These are phyloP conservation scores for Haplosporangium sp. DNA, from an alignment of 371 early-diverging fungal genomes.

Conservation along the genomic window DNA sequence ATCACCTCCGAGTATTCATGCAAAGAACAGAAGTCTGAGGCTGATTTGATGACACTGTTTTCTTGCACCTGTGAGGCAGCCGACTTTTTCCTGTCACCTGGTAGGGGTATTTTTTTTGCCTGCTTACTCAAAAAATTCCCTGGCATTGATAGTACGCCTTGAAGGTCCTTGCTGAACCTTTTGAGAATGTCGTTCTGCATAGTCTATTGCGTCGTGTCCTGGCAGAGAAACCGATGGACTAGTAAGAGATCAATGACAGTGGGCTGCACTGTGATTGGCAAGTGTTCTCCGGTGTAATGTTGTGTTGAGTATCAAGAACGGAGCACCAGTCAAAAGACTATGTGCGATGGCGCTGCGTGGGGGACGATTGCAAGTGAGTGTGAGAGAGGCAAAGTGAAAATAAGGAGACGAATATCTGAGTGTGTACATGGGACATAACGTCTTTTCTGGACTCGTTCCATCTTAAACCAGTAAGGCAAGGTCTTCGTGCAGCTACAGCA, in stretches of 20 bases:
- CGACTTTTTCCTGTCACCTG: conserved; percentile 15
- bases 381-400: neutral
- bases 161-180: conserved; percentile 30
- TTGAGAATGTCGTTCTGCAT: conserved; percentile 53
- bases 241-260: neutral
- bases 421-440: neutral
- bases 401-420: neutral
- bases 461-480: conserved; percentile 8
- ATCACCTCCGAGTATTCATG: neutral
- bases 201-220: neutral
- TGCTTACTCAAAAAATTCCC: conserved; percentile 32
- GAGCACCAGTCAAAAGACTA: too few species aligned
- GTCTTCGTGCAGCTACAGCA: conserved; percentile 40
- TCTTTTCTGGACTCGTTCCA: conserved; percentile 8
- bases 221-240: neutral
- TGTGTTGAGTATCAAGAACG: too few species aligned
- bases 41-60: neutral
- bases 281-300: too few species aligned
- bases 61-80: neutral
- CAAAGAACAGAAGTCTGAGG: conserved; percentile 1
- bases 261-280: too few species aligned
- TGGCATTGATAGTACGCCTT: conserved; percentile 29
- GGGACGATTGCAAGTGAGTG: too few species aligned
- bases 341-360: too few species aligned
- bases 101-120: conserved; percentile 11